These are phyloP conservation scores for Striga asiatica DNA, from an alignment of 257 asterid genomes.

Conservation along the genomic window DNA sequence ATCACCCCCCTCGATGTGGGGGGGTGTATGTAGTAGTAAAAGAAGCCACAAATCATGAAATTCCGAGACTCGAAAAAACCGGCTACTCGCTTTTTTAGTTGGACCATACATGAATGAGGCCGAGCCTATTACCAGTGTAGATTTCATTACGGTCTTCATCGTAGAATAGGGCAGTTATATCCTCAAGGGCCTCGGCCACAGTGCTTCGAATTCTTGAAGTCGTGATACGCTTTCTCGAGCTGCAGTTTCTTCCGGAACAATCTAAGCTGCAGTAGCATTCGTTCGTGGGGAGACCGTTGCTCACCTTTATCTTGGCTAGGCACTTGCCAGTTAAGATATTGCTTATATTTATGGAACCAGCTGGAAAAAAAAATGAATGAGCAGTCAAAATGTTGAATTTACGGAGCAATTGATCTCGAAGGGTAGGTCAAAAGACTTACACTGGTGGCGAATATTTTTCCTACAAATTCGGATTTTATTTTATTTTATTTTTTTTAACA, in stretches of 20 bases:
- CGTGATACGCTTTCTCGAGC: slow-evolving; percentile 27
- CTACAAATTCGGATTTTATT: no score
- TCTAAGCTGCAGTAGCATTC: slow-evolving; percentile 35
- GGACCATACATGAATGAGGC: slow-evolving; percentile 76
- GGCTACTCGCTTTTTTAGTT: slow-evolving; percentile 26
- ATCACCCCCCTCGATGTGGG: no score
- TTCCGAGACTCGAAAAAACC: no score
- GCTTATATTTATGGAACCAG: slow-evolving; percentile 93
- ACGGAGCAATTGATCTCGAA: no score
- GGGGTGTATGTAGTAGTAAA: no score
- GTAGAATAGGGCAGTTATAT: slow-evolving; percentile 74
- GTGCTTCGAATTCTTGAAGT: slow-evolving; percentile 40
- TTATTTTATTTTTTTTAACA: no score
- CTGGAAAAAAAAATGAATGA: slow-evolving; percentile 29
- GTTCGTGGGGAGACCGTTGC: slow-evolving; percentile 33
- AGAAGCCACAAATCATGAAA: slow-evolving; percentile 5
- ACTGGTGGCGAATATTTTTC: no score
- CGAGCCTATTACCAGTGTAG: slow-evolving; percentile 68
- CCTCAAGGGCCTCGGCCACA: slow-evolving; percentile 71
- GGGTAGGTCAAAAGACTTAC: no score
- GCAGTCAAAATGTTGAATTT: not conserved
- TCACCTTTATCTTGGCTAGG: slow-evolving; percentile 82
- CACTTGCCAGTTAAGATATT: slow-evolving; percentile 91
- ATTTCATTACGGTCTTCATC: slow-evolving; percentile 82
- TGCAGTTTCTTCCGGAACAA: slow-evolving; percentile 50